These are phyloP conservation scores for Monosporozyma servazzii DNA, from an alignment of 805 yeast species.

Conservation along the genomic window DNA sequence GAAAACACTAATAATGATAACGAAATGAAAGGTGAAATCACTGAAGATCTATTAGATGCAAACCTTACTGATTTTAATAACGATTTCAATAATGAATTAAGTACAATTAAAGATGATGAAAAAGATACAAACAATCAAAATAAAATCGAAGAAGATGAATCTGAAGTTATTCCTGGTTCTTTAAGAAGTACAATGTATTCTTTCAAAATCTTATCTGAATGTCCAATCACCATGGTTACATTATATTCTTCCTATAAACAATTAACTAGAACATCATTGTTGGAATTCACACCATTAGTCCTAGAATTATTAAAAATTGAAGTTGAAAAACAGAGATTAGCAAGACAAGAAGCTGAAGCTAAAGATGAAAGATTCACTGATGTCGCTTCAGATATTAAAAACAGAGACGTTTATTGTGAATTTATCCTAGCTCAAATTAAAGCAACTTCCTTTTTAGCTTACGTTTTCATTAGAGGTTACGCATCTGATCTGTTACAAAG, in stretches of 20 bases:
- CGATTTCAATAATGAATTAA: background rate
- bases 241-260: slow-evolving; percentile 80
- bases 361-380: slow-evolving; percentile 55
- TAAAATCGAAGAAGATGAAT: background rate
- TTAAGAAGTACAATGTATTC: slow-evolving; percentile 65
- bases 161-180: slow-evolving; percentile 28
- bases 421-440: slow-evolving; percentile 89
- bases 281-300: slow-evolving; percentile 72
- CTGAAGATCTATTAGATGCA: slow-evolving; percentile 1
- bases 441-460: slow-evolving; percentile 91
- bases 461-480: slow-evolving; percentile 78
- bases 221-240: slow-evolving; percentile 94
- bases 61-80: background rate
- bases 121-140: background rate
- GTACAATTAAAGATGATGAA: background rate
- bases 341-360: slow-evolving; percentile 48
- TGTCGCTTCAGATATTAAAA: slow-evolving; percentile 65
- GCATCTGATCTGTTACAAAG: slow-evolving; percentile 52
- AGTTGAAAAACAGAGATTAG: slow-evolving; percentile 70
- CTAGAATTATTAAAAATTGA: slow-evolving; percentile 65
- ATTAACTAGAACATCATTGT: slow-evolving; percentile 59
- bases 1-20: slow-evolving; percentile 1
- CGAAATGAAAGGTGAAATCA: background rate
- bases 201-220: slow-evolving; percentile 87
- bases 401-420: slow-evolving; percentile 76